Evolutionary conservation across 139 green algal species (phyloP).

Genomic region (Zygnema cylindricum): DNA sequence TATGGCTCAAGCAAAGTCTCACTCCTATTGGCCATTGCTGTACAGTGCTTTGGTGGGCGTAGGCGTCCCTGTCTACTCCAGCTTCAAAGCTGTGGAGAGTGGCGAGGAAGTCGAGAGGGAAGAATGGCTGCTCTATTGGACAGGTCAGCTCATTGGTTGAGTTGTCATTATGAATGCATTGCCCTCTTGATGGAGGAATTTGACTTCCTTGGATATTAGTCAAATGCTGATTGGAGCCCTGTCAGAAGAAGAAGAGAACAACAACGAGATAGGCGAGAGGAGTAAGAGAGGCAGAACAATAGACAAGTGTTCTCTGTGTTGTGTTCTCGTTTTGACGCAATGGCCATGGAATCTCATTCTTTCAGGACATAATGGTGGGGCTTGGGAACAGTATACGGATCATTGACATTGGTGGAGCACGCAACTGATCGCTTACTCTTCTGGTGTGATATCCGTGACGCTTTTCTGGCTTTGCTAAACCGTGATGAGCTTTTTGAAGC

Average conservation of each 20-base stretch:
- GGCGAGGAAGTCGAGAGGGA: constrained; percentile 31
- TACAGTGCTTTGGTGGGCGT: constrained; percentile 33
- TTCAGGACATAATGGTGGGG: too few species aligned
- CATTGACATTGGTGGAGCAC: neutral
- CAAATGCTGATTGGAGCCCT: too few species aligned
- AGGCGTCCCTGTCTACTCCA: constrained; percentile 36
- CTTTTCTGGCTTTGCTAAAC: neutral
- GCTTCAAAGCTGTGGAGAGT: constrained; percentile 41
- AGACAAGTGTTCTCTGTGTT: too few species aligned
- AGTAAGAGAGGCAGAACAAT: too few species aligned
- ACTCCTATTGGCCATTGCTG: neutral
- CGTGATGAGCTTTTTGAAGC: neutral
- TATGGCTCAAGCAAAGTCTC: neutral
- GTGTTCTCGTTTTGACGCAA: too few species aligned
- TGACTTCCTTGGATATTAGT: too few species aligned
- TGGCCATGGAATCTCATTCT: too few species aligned
- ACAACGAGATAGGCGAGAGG: too few species aligned
- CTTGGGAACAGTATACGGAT: constrained; percentile 15
- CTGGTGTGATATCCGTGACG: neutral
- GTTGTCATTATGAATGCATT: too few species aligned
- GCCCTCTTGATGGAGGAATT: too few species aligned
- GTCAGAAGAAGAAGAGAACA: too few species aligned
- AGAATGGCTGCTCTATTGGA: constrained; percentile 51
- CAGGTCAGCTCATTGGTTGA: constrained; percentile 7
- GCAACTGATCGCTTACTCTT: constrained; percentile 25